A percentile compares a stretch with the other conserved stretches of the same genome.
Conservation (phyloP, 768 basidiomycete species). For the Cystofilobasidium bisporidii region DNA sequence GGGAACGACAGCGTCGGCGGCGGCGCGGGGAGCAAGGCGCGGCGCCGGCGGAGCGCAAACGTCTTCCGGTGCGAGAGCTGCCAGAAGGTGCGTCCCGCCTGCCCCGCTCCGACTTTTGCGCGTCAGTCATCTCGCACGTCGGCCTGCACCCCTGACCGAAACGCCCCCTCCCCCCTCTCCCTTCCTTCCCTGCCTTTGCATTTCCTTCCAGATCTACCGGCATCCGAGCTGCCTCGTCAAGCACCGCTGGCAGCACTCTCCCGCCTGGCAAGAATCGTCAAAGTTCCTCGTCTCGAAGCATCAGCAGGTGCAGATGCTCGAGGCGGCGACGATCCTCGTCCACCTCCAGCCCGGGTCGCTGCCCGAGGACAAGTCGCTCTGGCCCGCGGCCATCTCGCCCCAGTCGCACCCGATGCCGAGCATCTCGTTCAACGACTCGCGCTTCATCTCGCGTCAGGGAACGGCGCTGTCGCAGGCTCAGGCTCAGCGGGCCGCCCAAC, state of each 20-base stretch:
- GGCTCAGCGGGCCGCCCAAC: not conserved
- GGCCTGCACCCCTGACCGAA: too few species aligned
- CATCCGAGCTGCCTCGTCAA: slow-evolving; percentile 94
- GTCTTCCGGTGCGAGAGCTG: slow-evolving; percentile 90
- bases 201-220: slow-evolving; percentile 40
- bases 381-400: slow-evolving; percentile 33
- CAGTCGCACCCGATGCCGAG: slow-evolving; percentile 31
- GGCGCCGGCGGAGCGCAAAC: slow-evolving; percentile 64
- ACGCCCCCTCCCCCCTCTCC: slow-evolving; percentile 19
- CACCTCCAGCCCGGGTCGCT: slow-evolving; percentile 70
- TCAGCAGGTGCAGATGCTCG: slow-evolving; percentile 92
- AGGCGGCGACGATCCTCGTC: slow-evolving; percentile 91
- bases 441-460: slow-evolving; percentile 8
- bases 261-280: slow-evolving; percentile 87
- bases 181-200: slow-evolving; percentile 15
- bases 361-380: slow-evolving; percentile 66
- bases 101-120: too few species aligned
- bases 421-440: slow-evolving; percentile 30
- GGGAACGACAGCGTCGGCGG: too few species aligned
- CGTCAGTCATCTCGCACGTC: too few species aligned
- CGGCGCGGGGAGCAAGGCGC: not conserved
- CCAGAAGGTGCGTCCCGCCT: slow-evolving; percentile 57
- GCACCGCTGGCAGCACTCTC: slow-evolving; percentile 95
- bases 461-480: not conserved
- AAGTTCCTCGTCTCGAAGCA: slow-evolving; percentile 89